A percentile compares a stretch with the other conserved stretches of the same genome.
Evolutionary conservation across 2,329 filamentous ascomycete genomes (phyloP).

Genomic region (Elsinoe australis): DNA sequence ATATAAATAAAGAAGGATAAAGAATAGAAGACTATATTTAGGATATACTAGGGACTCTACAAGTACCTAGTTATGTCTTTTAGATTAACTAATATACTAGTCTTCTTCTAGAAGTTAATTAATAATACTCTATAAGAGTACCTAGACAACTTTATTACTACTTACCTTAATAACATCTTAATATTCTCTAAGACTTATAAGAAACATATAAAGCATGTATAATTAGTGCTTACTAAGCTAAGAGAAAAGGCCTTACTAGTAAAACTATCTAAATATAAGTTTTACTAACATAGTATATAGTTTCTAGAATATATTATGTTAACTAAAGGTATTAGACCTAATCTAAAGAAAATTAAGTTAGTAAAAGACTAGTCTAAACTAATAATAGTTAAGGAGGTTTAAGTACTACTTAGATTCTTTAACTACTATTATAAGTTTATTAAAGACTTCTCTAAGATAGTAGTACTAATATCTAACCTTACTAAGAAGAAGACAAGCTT

Average conservation of each 20-base stretch:
- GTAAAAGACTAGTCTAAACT: conserved; percentile 12
- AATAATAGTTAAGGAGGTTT: conserved; percentile 11
- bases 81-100: conserved; percentile 22
- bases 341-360: conserved; percentile 5
- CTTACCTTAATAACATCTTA: conserved; percentile 31
- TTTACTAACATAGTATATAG: conserved; percentile 17
- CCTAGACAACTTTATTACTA: conserved; percentile 22
- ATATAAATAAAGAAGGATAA: conserved; percentile 25
- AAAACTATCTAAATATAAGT: conserved; percentile 19
- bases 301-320: conserved; percentile 19
- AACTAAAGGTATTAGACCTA: conserved; percentile 3
- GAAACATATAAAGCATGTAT: conserved; percentile 9
- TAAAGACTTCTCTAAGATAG: background rate
- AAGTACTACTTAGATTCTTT: conserved; percentile 18
- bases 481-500: background rate
- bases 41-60: conserved; percentile 23
- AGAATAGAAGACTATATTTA: conserved; percentile 23
- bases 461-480: background rate
- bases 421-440: conserved; percentile 18
- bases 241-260: conserved; percentile 15
- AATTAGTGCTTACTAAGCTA: conserved; percentile 11
- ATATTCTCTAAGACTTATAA: conserved; percentile 24
- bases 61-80: conserved; percentile 27
- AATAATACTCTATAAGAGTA: conserved; percentile 21
- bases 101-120: conserved; percentile 27